These are phyloP conservation scores for Nymphaea colorata DNA, from an alignment of 164 flowering plant genomes.

Conservation along the genomic window DNA sequence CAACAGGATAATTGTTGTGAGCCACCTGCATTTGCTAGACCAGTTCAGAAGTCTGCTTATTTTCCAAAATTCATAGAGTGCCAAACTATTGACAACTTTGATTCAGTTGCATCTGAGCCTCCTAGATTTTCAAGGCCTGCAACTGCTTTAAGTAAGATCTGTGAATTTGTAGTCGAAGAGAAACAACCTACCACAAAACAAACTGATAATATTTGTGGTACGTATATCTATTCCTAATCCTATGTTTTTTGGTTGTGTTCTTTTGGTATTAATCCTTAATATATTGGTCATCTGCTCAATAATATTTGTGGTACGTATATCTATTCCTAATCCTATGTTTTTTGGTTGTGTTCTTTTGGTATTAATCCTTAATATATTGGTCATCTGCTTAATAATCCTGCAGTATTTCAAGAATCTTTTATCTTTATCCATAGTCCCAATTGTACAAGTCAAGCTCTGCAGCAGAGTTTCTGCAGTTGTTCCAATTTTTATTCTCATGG, in stretches of 20 bases:
- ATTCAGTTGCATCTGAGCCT: constrained; percentile 17
- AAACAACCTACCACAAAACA: constrained; percentile 7
- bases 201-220: not conserved
- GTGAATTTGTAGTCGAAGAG: not conserved
- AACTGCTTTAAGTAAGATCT: constrained; percentile 1
- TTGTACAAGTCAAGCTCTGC: too few relatives aligned
- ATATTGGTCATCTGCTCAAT: not conserved
- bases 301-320: not conserved
- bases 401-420: too few relatives aligned
- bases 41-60: constrained; percentile 12
- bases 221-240: not conserved
- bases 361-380: too few relatives aligned
- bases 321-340: not conserved
- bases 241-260: not conserved
- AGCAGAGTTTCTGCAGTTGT: too few relatives aligned
- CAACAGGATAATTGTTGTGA: constrained; percentile 7
- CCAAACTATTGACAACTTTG: constrained; percentile 13
- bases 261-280: too few relatives aligned
- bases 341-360: not conserved
- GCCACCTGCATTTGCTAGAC: constrained; percentile 42
- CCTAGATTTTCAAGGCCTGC: constrained; percentile 40
- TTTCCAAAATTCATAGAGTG: constrained; percentile 4
- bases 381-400: not conserved
- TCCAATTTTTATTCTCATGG: too few relatives aligned
- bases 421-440: too few relatives aligned